Conservation (phyloP, 2,329 filamentous ascomycete genomes). For the Clonostachys rhizophaga region DNA sequence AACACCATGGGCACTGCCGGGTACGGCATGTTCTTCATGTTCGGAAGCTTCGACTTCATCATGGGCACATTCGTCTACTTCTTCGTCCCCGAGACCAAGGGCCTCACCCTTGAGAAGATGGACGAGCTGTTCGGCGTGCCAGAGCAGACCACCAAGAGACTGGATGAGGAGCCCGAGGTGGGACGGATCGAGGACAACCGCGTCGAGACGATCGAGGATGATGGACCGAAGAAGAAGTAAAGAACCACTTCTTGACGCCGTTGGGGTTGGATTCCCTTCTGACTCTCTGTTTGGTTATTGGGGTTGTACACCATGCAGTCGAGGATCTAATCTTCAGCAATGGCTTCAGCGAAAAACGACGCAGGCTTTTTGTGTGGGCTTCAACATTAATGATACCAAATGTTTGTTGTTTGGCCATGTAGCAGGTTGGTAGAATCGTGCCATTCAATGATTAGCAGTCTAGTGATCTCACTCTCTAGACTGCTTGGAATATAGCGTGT, state of each 20-base stretch:
- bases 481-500: too few relatives aligned
- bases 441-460: too few relatives aligned
- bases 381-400: too few relatives aligned
- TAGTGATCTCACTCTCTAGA: too few relatives aligned
- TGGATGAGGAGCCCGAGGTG: constrained; percentile 20
- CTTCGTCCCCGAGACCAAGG: constrained; percentile 69
- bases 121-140: constrained; percentile 61
- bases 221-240: not conserved
- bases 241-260: not conserved
- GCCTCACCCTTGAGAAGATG: constrained; percentile 58
- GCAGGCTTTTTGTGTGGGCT: too few relatives aligned
- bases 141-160: constrained; percentile 25
- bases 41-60: constrained; percentile 58
- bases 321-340: too few relatives aligned
- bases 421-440: too few relatives aligned
- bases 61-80: constrained; percentile 66
- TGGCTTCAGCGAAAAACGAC: too few relatives aligned
- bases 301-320: too few relatives aligned
- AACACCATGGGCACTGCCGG: constrained; percentile 38
- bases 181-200: constrained; percentile 1
- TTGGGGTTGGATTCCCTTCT: too few relatives aligned
- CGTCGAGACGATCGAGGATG: constrained; percentile 1
- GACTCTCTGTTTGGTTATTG: too few relatives aligned
- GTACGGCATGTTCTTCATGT: constrained; percentile 64
- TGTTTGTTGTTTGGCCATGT: too few relatives aligned